Evolutionary conservation across 2,329 filamentous ascomycete species (phyloP), one percentile per base, ranked within the genome.

Genomic region (Clarireedia paspali): DNA sequence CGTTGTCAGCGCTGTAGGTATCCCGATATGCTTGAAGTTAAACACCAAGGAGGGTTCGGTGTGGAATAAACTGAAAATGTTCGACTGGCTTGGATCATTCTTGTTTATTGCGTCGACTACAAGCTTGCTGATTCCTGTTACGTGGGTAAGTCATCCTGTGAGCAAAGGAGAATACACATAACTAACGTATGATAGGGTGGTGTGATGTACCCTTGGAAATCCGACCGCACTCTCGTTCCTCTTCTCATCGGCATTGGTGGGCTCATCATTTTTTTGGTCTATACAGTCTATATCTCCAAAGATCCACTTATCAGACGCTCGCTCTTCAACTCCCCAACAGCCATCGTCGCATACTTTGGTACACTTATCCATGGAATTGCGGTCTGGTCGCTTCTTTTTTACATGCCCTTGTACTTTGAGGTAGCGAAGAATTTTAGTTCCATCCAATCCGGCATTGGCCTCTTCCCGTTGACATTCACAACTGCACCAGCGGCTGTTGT

Each of bases 41-140:
- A 59, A 58, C 46, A 40, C 45, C 2, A 62, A 59, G 45, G 54
- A 63, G 49, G 64, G 63, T 5, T 63, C 57, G 6, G 53, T 62
- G 5, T 57, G 38, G 51, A 50, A 39, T 24, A 63, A 60, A 38
- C 50, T 67, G 6, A 58, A 60, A 36, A 47, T 52, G 1, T 63
- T 88, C 24, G 84, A 89, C 66, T 88, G 79, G 75, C 55, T 81
- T 36, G 85, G 86, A 2, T 77, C 78, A 4, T 61, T 78, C 1
- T 65, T 89, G 2, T 87, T 88, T 64, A 73, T 85, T 10, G 75
- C 72, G 14, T 78, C 78, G 12, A 73, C 75, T 10, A 82, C 80
- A 0, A 77, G 76, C 44, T 79, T 85, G 63, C 68, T 86, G 34
- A 80, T 85, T 54, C 79, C 81, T 0, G 65, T 87, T 3, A 82